Evolutionary conservation across 164 flowering plant species (phyloP), one percentile per base, ranked within the genome.

Genomic region (Warburgia ugandensis): DNA sequence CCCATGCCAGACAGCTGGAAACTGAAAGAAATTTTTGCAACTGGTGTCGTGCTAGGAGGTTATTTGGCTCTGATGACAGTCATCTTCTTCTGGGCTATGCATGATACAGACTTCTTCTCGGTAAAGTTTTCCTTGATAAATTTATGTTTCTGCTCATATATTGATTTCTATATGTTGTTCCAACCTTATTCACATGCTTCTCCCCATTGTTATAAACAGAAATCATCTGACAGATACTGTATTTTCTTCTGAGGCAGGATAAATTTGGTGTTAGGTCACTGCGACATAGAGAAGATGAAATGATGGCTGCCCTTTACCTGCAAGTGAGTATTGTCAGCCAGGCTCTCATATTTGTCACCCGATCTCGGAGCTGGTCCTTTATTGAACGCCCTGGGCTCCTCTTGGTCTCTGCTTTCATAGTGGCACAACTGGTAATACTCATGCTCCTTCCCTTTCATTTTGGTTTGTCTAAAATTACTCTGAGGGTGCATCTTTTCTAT

Each of bases 1-100:
- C 99, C 99, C 12, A 30, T 74, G 61, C 99, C 99, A 6, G 99
- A 92, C 56, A 88, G 96, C 69, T 92, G 99, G 99, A 92, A 88
- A 56, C 63, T 92, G 40, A 85, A 76, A 47, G 99, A 92, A 55
- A 92, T 92, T 21, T 92, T 92, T 36, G 91, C 94, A 11, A 92
- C 99, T 44, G 99, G 99, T 1, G 45, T 88, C 11, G 91, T 80
- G 30, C 94, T 92, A 56, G 99, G 99, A 37, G 69, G 87, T 45
- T 92, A 92, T 75, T 58, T 83, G 50, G 99, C 89, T 26, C 42
- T 92, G 71, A 80, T 88, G 95, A 86, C 96, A 10, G 95, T 92
- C 13, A 39, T 88, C 29, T 92, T 92, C 77, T 92, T 92, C 68
- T 92, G 95, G 95, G 55, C 53, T 5, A 71, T 84, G 76, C 55